Evolutionary conservation across 768 basidiomycete genomes (phyloP), one percentile per base, ranked within the genome.

Genomic region (Gautieria morchelliformis): DNA sequence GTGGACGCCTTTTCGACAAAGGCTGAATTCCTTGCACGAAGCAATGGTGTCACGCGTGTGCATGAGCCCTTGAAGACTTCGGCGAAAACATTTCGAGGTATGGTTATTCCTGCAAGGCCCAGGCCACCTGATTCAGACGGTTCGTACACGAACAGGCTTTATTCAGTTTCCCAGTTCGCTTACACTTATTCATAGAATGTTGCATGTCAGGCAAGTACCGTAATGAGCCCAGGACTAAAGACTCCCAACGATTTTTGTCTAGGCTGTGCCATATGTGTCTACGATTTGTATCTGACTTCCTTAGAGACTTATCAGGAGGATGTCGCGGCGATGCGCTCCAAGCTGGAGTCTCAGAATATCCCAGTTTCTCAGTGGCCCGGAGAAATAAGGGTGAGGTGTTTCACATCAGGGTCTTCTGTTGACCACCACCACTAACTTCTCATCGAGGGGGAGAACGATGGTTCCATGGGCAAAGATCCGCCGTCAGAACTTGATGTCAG

Each of bases 251-350:
- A 37, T 14, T 37, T 5, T 27, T 11, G 24, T 24, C 19, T 20
- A 57, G 56, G 89, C 32, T 95, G 93, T 65, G 88, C 91, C 0
- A 70, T 93, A n/a, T 94, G 93, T 68, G 87, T 94, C 8, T 89
- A 94, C 70, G 90, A 92, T 63, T 68, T 93, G 24, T 91, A 93
- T 70, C 83, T 88, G 59, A 89, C 92, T 49, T 79, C 84, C 0
- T 68, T 89, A 2, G 72, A 73, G 22, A 74, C 72, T 12, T 92
- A 92, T 71, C 76, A 78, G 24, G 74, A 78, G 12, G 75, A 82
- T 4, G 61, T 92, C 0, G 63, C 64, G 2, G 59, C 71, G 0
- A 68, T 93, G 10, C 76, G 78, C n/a, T 48, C 68, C 5, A 72
- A 79, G 3, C 79, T 93, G 12, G 48, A 64, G 1, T 65, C 70